Conservation (phyloP, 768 basidiomycete genomes). For the Leccinum imitatum region DNA sequence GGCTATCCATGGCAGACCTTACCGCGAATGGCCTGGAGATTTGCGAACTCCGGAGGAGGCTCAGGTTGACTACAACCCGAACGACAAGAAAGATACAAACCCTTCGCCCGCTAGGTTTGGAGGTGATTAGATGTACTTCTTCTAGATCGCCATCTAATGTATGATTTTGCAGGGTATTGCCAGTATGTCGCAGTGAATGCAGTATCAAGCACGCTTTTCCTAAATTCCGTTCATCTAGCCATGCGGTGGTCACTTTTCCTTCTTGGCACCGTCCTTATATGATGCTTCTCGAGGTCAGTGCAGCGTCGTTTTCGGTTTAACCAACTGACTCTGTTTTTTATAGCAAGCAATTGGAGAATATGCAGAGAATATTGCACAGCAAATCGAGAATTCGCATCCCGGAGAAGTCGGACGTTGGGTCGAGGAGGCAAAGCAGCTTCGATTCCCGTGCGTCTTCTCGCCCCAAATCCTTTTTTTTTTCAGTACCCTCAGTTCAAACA, state of each 20-base stretch:
- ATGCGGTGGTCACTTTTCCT: constrained; percentile 21
- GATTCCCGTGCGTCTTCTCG: constrained; percentile 26
- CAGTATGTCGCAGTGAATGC: constrained; percentile 15
- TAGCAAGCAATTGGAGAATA: constrained; percentile 30
- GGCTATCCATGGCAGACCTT: constrained; percentile 27
- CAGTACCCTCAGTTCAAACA: constrained; percentile 2
- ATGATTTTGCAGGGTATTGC: constrained; percentile 23
- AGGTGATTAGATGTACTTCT: constrained; percentile 9
- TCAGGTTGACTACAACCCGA: constrained; percentile 14
- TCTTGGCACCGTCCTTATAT: constrained; percentile 30
- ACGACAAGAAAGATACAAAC: constrained; percentile 25
- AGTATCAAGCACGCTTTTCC: neutral
- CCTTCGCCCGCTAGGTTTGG: constrained; percentile 30
- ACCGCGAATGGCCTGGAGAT: constrained; percentile 27
- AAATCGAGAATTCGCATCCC: constrained; percentile 23
- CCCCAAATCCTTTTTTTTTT: neutral
- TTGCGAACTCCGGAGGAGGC: constrained; percentile 15
- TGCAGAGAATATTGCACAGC: constrained; percentile 22
- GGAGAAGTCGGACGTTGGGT: constrained; percentile 20
- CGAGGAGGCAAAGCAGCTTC: constrained; percentile 21
- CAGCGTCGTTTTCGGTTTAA: neutral
- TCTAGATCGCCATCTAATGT: neutral
- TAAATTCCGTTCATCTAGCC: constrained; percentile 10
- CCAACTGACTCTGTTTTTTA: neutral
- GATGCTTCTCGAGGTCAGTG: constrained; percentile 25